Base-by-base conservation (phyloP, 176 grass and related monocot genomes). In the Panicum miliaceum region DNA sequence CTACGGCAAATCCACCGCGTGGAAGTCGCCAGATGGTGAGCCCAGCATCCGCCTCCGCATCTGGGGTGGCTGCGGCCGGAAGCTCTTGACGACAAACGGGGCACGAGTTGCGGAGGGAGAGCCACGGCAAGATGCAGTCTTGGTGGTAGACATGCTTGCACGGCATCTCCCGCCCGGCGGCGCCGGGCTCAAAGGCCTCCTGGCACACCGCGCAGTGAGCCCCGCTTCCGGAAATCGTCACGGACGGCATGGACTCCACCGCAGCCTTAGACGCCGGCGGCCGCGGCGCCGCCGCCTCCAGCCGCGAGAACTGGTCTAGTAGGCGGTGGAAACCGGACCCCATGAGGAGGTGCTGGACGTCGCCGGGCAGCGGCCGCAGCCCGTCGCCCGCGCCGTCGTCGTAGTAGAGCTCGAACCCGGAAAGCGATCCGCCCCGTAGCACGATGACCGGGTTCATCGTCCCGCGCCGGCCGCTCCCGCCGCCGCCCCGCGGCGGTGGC, bases 131-230 rank as follows among this genome's bases (percentile, higher is more conserved):
- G 76, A 99, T 99, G 91, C 97, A 99, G 75, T 99, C 93, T 27
- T 94, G 92, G 48, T 99, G 97, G 84, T 96, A 99, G 68, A 99
- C 89, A 74, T 99, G 97, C 66, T 96, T 99, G 90, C 97, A 99
- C 23, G 97, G 96, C 97, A 99, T 92, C 91, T 99, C 93, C 81
- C 88, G 77, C 4, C 91, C 93, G 8, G 89, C 77, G 60, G 88
- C 91, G 37, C 97, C 97, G 0, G 79, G 69, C 73, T 90, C 89
- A 80, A 99, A 96, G 46, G 91, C 86, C 88, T 99, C 97, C 81
- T 99, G 92, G 86, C 97, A 99, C 22, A 99, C 91, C 6, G 97
- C 91, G 48, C 97, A 99, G 84, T 86, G 73, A 3, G 80, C 78
- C 15, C 78, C 89, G 69, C 67, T 62, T 9, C 61, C 86, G 61